Evolutionary conservation across 2,329 filamentous ascomycete genomes (phyloP).

Genomic region (Thelonectria olida): DNA sequence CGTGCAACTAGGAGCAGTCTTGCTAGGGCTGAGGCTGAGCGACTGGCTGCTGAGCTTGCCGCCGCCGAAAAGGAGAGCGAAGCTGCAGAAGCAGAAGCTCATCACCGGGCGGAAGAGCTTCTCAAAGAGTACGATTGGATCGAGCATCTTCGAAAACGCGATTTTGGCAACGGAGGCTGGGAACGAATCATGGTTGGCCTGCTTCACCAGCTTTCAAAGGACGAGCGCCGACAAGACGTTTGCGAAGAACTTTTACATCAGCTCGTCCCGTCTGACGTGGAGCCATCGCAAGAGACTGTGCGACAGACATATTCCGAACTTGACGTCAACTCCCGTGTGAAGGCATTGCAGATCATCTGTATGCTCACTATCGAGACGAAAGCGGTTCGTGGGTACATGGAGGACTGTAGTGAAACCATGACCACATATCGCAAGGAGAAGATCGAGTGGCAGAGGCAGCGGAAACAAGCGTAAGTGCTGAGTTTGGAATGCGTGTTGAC

Average conservation of each 20-base stretch:
- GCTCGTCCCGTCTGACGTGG: slow-evolving; percentile 80
- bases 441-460: slow-evolving; percentile 87
- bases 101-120: slow-evolving; percentile 79
- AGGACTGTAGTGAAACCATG: slow-evolving; percentile 93
- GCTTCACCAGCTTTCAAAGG: slow-evolving; percentile 83
- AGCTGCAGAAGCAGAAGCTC: slow-evolving; percentile 58
- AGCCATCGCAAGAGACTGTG: slow-evolving; percentile 80
- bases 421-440: slow-evolving; percentile 95
- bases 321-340: slow-evolving; percentile 83
- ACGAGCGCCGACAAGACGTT: slow-evolving; percentile 71
- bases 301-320: slow-evolving; percentile 76
- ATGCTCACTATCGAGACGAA: slow-evolving; percentile 88
- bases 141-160: slow-evolving; percentile 80
- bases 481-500: neutral
- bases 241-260: slow-evolving; percentile 84
- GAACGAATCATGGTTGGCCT: slow-evolving; percentile 88
- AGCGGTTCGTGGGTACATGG: slow-evolving; percentile 86
- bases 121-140: slow-evolving; percentile 83
- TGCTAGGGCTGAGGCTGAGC: slow-evolving; percentile 80
- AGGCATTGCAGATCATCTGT: slow-evolving; percentile 84
- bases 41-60: slow-evolving; percentile 67
- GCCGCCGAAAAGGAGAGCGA: slow-evolving; percentile 61
- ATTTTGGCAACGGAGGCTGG: slow-evolving; percentile 92
- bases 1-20: slow-evolving; percentile 88
- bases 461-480: slow-evolving; percentile 69